These are phyloP conservation scores for Hanseniaspora meyeri DNA, from an alignment of 805 yeast species.

Conservation along the genomic window DNA sequence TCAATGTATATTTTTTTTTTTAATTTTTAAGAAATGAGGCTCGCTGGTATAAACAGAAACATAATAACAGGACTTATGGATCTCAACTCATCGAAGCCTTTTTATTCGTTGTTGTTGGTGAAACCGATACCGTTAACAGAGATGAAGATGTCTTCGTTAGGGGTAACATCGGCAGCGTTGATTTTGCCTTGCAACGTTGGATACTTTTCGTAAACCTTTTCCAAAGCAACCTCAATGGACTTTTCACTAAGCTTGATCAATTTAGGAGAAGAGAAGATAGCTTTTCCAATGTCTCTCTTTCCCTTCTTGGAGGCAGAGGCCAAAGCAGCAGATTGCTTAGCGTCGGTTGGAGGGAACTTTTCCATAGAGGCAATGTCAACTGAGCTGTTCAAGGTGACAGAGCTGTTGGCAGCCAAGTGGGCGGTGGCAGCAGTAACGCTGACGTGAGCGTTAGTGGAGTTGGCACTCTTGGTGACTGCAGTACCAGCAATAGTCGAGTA, in stretches of 20 bases:
- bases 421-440: background rate
- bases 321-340: background rate
- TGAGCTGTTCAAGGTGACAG: background rate
- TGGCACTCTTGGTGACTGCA: background rate
- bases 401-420: background rate
- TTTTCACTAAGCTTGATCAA: background rate
- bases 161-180: background rate
- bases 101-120: background rate
- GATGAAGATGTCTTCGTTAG: constrained; percentile 1
- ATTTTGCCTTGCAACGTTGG: background rate
- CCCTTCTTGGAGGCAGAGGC: background rate
- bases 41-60: too few relatives aligned
- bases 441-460: background rate
- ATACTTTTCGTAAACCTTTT: constrained; percentile 2
- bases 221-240: constrained; percentile 3
- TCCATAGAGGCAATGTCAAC: background rate
- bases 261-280: constrained; percentile 1
- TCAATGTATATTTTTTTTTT: too few relatives aligned
- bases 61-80: too few relatives aligned
- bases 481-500: background rate
- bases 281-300: background rate
- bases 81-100: background rate
- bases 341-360: background rate
- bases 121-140: constrained; percentile 2
- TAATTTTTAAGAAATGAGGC: too few relatives aligned